Evolutionary conservation across 495 filamentous ascomycete genomes (phyloP).

Genomic region (Astrocystis sublimbata): DNA sequence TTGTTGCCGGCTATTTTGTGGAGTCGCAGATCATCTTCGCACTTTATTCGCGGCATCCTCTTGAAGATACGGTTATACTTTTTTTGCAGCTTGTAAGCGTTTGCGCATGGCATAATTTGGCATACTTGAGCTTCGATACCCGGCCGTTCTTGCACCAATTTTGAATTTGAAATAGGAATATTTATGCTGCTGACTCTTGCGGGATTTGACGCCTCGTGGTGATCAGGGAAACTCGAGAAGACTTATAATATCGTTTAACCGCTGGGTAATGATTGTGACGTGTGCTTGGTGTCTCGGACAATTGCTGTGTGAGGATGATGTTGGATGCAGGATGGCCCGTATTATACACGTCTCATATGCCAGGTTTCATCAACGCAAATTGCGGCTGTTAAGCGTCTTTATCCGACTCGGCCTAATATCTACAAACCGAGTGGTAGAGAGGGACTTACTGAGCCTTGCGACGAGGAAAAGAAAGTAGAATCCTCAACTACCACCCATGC

Average conservation of each 20-base stretch:
- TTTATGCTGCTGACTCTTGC: conserved; percentile 8
- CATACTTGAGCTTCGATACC: conserved; percentile 22
- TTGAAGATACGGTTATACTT: conserved; percentile 13
- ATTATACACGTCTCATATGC: background rate
- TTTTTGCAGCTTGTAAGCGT: conserved; percentile 15
- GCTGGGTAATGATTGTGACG: too few species aligned
- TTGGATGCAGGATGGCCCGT: background rate
- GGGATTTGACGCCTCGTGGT: background rate
- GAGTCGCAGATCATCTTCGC: conserved; percentile 18
- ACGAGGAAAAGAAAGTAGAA: background rate
- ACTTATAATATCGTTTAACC: conserved; percentile 6
- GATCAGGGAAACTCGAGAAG: background rate
- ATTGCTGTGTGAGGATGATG: background rate
- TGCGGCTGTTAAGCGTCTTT: conserved; percentile 13
- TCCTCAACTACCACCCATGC: background rate
- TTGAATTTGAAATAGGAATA: conserved; percentile 17
- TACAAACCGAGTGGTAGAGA: conserved; percentile 2
- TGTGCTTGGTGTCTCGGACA: background rate
- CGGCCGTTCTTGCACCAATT: conserved; percentile 14
- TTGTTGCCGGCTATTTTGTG: conserved; percentile 16
- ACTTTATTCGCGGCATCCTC: conserved; percentile 28
- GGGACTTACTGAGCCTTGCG: too few species aligned
- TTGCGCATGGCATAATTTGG: conserved; percentile 17
- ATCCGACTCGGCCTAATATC: conserved; percentile 13
- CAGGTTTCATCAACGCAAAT: background rate